A percentile compares a stretch with the other conserved stretches of the same genome.
phyloP scores from a whole-genome alignment of 2,329 filamentous ascomycete genomes.

The Whalleya microplaca region DNA sequence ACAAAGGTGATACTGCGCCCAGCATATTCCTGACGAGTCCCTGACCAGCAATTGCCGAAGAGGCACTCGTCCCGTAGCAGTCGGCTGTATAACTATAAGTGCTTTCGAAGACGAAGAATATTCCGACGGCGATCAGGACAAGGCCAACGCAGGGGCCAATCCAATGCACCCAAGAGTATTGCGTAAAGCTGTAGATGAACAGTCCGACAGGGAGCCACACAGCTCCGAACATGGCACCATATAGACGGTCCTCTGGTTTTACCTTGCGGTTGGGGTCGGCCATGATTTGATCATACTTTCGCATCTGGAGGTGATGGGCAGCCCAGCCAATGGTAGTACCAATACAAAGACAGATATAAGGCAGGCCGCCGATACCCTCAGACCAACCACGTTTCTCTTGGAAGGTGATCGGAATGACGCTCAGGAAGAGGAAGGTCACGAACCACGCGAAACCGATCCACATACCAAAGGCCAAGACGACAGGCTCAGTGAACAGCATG shows the following conservation, averaged over 20 bases:
- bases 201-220: constrained; percentile 51
- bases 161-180: constrained; percentile 53
- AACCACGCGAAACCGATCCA: constrained; percentile 59
- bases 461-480: constrained; percentile 40
- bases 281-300: constrained; percentile 47
- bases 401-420: constrained; percentile 54
- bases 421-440: constrained; percentile 57
- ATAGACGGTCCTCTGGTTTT: constrained; percentile 50
- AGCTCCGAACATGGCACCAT: constrained; percentile 52
- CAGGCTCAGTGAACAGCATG: constrained; percentile 27
- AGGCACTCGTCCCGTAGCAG: constrained; percentile 49
- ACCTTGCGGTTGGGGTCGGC: constrained; percentile 43
- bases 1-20: constrained; percentile 55
- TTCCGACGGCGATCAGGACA: constrained; percentile 54
- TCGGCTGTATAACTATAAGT: constrained; percentile 55
- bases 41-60: constrained; percentile 50
- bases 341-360: constrained; percentile 54
- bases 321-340: constrained; percentile 53
- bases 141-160: constrained; percentile 53
- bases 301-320: constrained; percentile 54
- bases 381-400: constrained; percentile 55
- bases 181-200: constrained; percentile 58
- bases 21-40: constrained; percentile 57
- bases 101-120: constrained; percentile 50
- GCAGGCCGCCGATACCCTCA: constrained; percentile 52